Conservation (phyloP, 2,329 filamentous ascomycete species). For the Epichloe sibirici region DNA sequence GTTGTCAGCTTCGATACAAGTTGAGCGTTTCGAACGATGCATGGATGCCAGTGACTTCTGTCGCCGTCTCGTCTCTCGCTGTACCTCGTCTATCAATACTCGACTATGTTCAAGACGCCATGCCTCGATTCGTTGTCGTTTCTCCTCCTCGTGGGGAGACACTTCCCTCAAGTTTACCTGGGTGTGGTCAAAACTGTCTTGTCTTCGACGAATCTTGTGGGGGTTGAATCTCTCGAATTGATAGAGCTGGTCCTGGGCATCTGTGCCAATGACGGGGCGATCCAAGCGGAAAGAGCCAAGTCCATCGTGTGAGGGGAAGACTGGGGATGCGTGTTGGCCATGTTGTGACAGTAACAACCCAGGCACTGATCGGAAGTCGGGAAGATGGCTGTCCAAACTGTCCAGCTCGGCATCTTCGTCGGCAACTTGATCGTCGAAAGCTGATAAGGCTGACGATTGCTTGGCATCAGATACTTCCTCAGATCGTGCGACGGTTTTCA, state of each 20-base stretch:
- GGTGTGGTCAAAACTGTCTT: slow-evolving; percentile 40
- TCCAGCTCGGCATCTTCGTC: slow-evolving; percentile 75
- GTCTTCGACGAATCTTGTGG: slow-evolving; percentile 43
- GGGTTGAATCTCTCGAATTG: slow-evolving; percentile 81
- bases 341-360: slow-evolving; percentile 14
- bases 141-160: slow-evolving; percentile 53
- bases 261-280: slow-evolving; percentile 36
- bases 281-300: slow-evolving; percentile 70
- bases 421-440: slow-evolving; percentile 23
- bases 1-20: slow-evolving; percentile 24
- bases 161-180: slow-evolving; percentile 41
- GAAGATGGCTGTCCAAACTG: slow-evolving; percentile 82
- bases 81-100: slow-evolving; percentile 76
- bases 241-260: slow-evolving; percentile 75
- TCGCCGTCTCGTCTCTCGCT: slow-evolving; percentile 65
- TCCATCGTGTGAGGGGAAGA: slow-evolving; percentile 88
- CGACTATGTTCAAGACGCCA: slow-evolving; percentile 89
- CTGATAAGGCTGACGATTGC: slow-evolving; percentile 25
- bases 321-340: slow-evolving; percentile 42
- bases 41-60: slow-evolving; percentile 46
- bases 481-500: slow-evolving; percentile 56
- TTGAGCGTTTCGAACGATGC: slow-evolving; percentile 16
- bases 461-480: slow-evolving; percentile 34
- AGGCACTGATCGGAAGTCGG: slow-evolving; percentile 64
- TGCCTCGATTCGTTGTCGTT: slow-evolving; percentile 72